Evolutionary conservation across 2,329 filamentous ascomycete species (phyloP), one percentile per base, ranked within the genome.

Genomic region (Colletotrichum navitas): DNA sequence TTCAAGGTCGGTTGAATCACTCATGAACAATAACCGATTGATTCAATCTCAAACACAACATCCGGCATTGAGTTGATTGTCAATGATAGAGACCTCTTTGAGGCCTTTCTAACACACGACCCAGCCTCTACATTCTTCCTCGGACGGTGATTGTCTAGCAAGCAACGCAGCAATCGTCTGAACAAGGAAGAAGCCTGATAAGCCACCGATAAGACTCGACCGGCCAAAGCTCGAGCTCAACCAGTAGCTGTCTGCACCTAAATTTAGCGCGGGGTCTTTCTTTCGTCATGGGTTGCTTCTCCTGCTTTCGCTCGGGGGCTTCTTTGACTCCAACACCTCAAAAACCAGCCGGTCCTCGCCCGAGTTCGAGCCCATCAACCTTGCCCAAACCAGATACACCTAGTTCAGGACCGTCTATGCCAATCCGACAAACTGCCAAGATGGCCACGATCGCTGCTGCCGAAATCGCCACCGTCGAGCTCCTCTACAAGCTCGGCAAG

Each of bases 401-500:
- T 47, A 47, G 45, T 47, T 7, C 5, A 10, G 49, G 18, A 2
- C 29, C 65, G 65, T 47, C 69, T 36, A 66, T 68, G 70, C 67
- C 71, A 39, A 32, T 63, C 2, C 66, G 66, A 36, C 72, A 73
- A 63, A 41, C 61, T 51, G 39, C 66, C 70, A 81, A 74, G 65
- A 85, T 83, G 81, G 73, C 81, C n/a, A 73, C 79, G 67, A 83
- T 83, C 62, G 72, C 83, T 7, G 81, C 88, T 62, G 77, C 83
- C 74, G 85, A 91, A 36, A 91, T 94, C 61, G 90, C 89, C 6
- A 89, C 88, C 43, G 82, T 94, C 73, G 84, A 85, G 47, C 81
- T 88, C 54, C 89, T 95, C 72, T 96, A 95, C 84, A 86, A 87
- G 76, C 80, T 85, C 24, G 83, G 85, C 69, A 83, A 84, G 73